These are phyloP conservation scores for Knufia petricola DNA, from an alignment of 2,329 filamentous ascomycete species.

Conservation along the genomic window DNA sequence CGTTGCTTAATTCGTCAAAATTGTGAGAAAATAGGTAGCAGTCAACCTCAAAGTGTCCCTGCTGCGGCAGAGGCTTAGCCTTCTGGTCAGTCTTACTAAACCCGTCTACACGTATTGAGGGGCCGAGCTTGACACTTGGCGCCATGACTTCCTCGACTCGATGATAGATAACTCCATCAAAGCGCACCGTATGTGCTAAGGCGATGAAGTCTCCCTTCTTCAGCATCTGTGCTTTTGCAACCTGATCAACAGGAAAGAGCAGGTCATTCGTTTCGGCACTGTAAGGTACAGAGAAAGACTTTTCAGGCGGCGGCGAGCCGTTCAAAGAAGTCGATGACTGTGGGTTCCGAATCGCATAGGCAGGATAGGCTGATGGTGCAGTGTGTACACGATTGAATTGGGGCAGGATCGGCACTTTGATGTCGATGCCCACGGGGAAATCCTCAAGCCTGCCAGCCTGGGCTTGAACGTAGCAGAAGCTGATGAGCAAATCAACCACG, in stretches of 20 bases:
- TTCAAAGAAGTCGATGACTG: background rate
- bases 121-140: slow-evolving; percentile 10
- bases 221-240: background rate
- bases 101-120: background rate
- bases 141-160: slow-evolving; percentile 12
- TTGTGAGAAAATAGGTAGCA: slow-evolving; percentile 29
- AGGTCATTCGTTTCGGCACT: slow-evolving; percentile 1
- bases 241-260: background rate
- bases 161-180: slow-evolving; percentile 9
- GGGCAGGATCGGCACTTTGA: slow-evolving; percentile 39
- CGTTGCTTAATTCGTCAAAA: slow-evolving; percentile 31
- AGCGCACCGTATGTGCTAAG: background rate
- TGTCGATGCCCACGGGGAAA: slow-evolving; percentile 48
- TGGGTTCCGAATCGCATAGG: background rate
- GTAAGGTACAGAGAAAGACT: slow-evolving; percentile 1
- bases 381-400: background rate
- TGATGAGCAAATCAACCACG: slow-evolving; percentile 75
- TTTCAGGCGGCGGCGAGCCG: background rate
- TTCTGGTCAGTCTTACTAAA: background rate
- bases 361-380: background rate
- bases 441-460: slow-evolving; percentile 34
- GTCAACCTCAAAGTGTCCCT: slow-evolving; percentile 8
- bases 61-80: background rate
- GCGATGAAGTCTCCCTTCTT: slow-evolving; percentile 9
- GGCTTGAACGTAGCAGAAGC: slow-evolving; percentile 63